Base-by-base conservation (phyloP, 192 early-diverging fungal species). In the Irineochytrium annulatum region DNA sequence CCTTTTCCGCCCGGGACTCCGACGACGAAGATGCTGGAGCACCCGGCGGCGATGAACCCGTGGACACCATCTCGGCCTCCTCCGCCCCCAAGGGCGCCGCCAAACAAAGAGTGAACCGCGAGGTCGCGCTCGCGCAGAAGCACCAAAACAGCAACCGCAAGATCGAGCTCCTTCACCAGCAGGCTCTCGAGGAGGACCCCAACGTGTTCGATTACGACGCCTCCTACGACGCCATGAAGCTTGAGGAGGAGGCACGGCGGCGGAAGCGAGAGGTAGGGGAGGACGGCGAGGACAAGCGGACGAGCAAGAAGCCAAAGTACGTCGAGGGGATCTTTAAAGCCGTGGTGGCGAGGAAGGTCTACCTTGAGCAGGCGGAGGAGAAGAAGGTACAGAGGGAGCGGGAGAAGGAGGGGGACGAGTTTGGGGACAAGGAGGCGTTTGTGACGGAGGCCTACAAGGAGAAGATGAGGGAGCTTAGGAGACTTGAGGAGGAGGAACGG, bases 151-250 rank as follows among this genome's bases (percentile, higher is more conserved):
- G 33, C 52, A 64, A 29, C 28, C 45, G 51, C 17, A 22, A 4
- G 43, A 35, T 52, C 33, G 43, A 2, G 62, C 57, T 17, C 66
- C 67, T 65, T 33, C 82, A 86, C n/a, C 63, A 75, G 45, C 69
- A 78, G 59, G 88, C 89, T 6, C 62, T 91, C 1, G 77, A 79
- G 30, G 77, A 88, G 63, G 88, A 91, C 60, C 67, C 88, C 11
- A 82, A 65, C 43, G 75, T 86, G 1, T 91, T 87, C 73, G 88
- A 90, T 55, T 91, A 91, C 62, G 89, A 91, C 60, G 86, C 70
- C 8, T 83, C 84, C 0, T 91, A 88, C 63, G 89, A 91, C 45
- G 76, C 80, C 46, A 62, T 90, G 30, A 90, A 90, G 55, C 72
- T 70, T 19, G 74, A 58, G 0, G 86, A 88, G 35, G 70, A 62